phyloP scores from a whole-genome alignment of 2,329 filamentous ascomycete species.

The Pseudogymnoascus sp. region DNA sequence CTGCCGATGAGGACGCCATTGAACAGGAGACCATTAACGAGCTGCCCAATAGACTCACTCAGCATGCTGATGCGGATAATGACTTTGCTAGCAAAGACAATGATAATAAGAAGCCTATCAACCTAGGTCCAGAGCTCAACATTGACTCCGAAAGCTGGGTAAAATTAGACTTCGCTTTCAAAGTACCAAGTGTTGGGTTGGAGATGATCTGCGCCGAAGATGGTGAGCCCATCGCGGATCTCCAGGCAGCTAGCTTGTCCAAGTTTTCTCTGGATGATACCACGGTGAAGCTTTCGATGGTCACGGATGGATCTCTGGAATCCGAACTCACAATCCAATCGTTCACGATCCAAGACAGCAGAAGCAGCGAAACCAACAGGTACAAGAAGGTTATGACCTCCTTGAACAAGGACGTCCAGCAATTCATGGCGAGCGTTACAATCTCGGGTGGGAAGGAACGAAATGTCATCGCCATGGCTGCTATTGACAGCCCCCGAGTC shows the following conservation, averaged over 20 bases:
- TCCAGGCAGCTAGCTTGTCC: slow-evolving; percentile 75
- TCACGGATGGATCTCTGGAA: slow-evolving; percentile 84
- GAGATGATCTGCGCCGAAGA: slow-evolving; percentile 75
- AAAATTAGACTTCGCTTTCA: slow-evolving; percentile 85
- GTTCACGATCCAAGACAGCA: slow-evolving; percentile 88
- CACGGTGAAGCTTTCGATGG: slow-evolving; percentile 82
- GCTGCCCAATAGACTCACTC: slow-evolving; percentile 44
- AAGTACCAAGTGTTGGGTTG: slow-evolving; percentile 76
- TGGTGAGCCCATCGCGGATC: slow-evolving; percentile 66
- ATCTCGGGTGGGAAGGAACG: slow-evolving; percentile 79
- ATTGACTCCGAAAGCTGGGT: slow-evolving; percentile 70
- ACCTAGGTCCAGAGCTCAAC: slow-evolving; percentile 62
- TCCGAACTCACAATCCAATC: slow-evolving; percentile 89
- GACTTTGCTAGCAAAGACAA: slow-evolving; percentile 2
- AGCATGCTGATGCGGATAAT: background rate
- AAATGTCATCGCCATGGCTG: slow-evolving; percentile 81
- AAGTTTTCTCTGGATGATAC: slow-evolving; percentile 93
- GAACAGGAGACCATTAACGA: slow-evolving; percentile 69
- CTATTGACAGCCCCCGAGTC: slow-evolving; percentile 85
- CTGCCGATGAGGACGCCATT: slow-evolving; percentile 59
- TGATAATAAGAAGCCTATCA: slow-evolving; percentile 37
- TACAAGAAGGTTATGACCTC: slow-evolving; percentile 98
- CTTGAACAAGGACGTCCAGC: slow-evolving; percentile 88
- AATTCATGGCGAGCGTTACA: slow-evolving; percentile 95
- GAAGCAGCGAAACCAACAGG: slow-evolving; percentile 83